Evolutionary conservation across 169 alveolate genomes (phyloP).

Genomic region (Plasmodium adleri): DNA sequence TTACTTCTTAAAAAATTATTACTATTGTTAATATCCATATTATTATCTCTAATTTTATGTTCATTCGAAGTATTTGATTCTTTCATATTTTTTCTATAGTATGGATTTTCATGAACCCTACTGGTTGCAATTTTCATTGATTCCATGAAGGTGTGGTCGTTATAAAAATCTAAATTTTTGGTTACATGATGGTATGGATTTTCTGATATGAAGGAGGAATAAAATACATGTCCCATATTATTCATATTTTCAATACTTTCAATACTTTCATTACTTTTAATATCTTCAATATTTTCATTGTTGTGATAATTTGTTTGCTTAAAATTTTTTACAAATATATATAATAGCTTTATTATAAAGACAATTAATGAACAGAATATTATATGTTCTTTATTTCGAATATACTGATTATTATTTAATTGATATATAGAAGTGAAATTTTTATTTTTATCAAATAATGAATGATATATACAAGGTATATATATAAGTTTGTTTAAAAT

Average conservation of each 20-base stretch:
- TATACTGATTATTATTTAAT: conserved; percentile 14
- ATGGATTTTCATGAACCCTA: background rate
- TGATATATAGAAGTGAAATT: conserved; percentile 39
- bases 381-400: conserved; percentile 57
- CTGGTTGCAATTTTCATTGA: background rate
- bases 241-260: too few relatives aligned
- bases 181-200: too few relatives aligned
- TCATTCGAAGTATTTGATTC: background rate
- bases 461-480: conserved; percentile 47
- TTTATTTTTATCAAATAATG: conserved; percentile 41
- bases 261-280: too few relatives aligned
- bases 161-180: background rate
- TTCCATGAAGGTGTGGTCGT: background rate
- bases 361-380: conserved; percentile 65
- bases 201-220: too few relatives aligned
- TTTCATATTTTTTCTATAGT: background rate
- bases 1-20: too few relatives aligned
- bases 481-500: conserved; percentile 42
- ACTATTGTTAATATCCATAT: background rate
- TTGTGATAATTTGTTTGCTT: background rate
- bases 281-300: too few relatives aligned
- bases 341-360: conserved; percentile 35
- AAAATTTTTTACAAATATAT: conserved; percentile 27
- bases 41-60: background rate
- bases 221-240: too few relatives aligned